Conservation (phyloP, 2,329 filamentous ascomycete genomes). For the Aspergillus quadricinctus region DNA sequence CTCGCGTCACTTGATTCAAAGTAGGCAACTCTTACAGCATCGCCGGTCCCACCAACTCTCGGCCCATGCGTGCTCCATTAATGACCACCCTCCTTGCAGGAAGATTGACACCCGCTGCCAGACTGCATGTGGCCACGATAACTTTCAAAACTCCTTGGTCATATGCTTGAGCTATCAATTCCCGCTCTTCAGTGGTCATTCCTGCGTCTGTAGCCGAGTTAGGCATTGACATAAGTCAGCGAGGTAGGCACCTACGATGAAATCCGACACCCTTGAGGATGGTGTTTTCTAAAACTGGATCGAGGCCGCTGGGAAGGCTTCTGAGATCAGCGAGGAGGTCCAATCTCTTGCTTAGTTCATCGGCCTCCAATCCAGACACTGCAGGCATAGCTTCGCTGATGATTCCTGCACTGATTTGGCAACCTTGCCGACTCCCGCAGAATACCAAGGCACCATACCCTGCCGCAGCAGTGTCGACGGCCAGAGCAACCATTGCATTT, state of each 20-base stretch:
- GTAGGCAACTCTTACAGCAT: constrained; percentile 53
- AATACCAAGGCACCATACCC: constrained; percentile 72
- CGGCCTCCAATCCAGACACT: constrained; percentile 42
- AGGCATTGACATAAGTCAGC: constrained; percentile 3
- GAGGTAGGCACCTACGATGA: constrained; percentile 55
- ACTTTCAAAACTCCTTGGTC: constrained; percentile 64
- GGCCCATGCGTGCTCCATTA: constrained; percentile 70
- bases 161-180: constrained; percentile 66
- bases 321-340: constrained; percentile 64
- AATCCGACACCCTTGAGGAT: constrained; percentile 67
- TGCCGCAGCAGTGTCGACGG: constrained; percentile 62
- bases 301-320: constrained; percentile 62
- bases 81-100: constrained; percentile 68
- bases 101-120: constrained; percentile 79
- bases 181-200: constrained; percentile 70
- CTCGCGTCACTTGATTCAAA: neutral
- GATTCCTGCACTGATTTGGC: constrained; percentile 63
- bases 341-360: constrained; percentile 54
- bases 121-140: constrained; percentile 71
- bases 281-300: constrained; percentile 61
- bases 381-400: constrained; percentile 64
- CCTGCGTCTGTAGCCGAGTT: constrained; percentile 36
- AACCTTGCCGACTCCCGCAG: constrained; percentile 63
- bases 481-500: constrained; percentile 67
- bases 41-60: constrained; percentile 70